Base-by-base conservation (phyloP, 257 asterid genomes). In the Ophiorrhiza pumila region DNA sequence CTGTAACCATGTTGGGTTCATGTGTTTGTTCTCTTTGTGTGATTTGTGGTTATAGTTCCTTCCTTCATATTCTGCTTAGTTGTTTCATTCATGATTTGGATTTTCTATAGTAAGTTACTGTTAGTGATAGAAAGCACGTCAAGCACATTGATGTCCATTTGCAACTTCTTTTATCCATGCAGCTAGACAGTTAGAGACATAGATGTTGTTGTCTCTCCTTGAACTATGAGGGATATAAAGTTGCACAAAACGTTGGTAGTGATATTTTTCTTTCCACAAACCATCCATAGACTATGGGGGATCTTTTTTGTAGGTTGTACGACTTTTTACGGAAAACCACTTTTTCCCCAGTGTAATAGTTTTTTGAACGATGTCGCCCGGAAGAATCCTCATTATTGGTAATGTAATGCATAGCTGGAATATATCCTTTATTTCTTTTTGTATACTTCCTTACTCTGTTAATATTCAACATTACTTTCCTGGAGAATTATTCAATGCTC, bases 1-100 rank as follows among this genome's bases (percentile, higher is more conserved):
- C 25, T 34, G 60, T 56, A 68, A 80, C 66, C 65, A 71, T 1
- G 58, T 65, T 73, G 86, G 70, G 61, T 56, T 47, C 46, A 32
- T 45, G 45, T 37, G 42, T 63, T 68, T 32, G 7, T 72, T 56
- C 65, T 41, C 43, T 47, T 42, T 22, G 9, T 42, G 23, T 27
- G 7, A 1, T 55, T 17, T 12, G 14, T 17, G 46, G 2, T 12
- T 32, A 4, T 11, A 34, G 55, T 18, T 65, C 39, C 23, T 14
- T 53, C n/a, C 52, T 9, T 35, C 20, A 4, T 17, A 49, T 22
- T 53, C 31, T 17, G 22, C 29, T 61, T 7, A 22, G 39, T 23
- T 35, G 63, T 56, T 25, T 37, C 50, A 39, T 39, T 56, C 39
- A 17, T 7, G 10, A 39, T 41, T 13, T 23, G 53, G 17, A 6